Conservation (phyloP, 1,284 basidiomycete genomes). For the Apiotrichum gracile region DNA sequence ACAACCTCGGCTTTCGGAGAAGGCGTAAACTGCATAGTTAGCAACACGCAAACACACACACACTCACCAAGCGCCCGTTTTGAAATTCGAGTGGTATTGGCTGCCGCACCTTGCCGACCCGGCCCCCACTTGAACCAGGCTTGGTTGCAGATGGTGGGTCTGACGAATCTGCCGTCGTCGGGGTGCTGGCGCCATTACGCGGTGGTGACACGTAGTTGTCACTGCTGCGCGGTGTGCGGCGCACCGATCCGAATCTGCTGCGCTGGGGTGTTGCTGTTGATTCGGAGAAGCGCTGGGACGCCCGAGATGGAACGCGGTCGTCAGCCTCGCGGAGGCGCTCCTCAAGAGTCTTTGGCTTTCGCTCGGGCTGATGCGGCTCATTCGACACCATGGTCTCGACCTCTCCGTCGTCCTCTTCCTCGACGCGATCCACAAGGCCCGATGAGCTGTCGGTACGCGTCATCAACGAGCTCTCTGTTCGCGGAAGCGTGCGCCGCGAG, state of each 20-base stretch:
- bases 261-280: background rate
- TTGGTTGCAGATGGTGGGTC: background rate
- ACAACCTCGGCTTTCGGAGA: constrained; percentile 19
- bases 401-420: constrained; percentile 2
- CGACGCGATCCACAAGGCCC: constrained; percentile 1
- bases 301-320: constrained; percentile 20
- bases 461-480: constrained; percentile 4
- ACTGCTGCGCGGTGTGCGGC: background rate
- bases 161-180: too few relatives aligned
- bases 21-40: constrained; percentile 38
- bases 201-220: background rate
- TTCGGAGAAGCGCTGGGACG: background rate
- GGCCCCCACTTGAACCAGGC: background rate
- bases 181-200: background rate
- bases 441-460: constrained; percentile 5
- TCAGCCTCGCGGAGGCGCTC: constrained; percentile 35
- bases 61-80: constrained; percentile 27
- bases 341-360: constrained; percentile 13
- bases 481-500: constrained; percentile 7
- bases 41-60: background rate
- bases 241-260: background rate
- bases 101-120: constrained; percentile 15
- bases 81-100: constrained; percentile 35
- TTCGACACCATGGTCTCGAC: background rate
- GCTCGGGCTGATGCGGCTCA: background rate